Evolutionary conservation across 345 rosid species (phyloP).

Genomic region (Salix exigua): DNA sequence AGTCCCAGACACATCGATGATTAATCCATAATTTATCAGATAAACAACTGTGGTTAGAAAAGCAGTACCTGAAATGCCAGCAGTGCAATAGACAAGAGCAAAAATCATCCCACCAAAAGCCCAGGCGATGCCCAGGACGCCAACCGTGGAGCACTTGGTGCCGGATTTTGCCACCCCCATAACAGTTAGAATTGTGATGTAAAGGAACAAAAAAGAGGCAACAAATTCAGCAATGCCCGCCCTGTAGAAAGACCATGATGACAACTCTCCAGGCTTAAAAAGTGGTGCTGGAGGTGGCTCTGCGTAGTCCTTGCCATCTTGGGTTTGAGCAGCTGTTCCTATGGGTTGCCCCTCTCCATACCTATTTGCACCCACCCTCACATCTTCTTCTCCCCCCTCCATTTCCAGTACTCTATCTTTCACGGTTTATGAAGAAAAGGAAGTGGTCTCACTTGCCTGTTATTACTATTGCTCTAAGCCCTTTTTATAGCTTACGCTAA

Average conservation of each 20-base stretch:
- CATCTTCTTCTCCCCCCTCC: constrained; percentile 20
- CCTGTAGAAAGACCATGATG: constrained; percentile 19
- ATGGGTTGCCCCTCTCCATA: constrained; percentile 17
- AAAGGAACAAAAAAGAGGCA: constrained; percentile 20
- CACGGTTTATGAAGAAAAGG: neutral
- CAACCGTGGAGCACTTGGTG: constrained; percentile 18
- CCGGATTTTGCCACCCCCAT: constrained; percentile 16
- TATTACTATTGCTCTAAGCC: neutral
- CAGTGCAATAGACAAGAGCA: constrained; percentile 21
- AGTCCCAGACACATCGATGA: neutral
- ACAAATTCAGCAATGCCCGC: constrained; percentile 23
- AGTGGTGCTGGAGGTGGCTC: constrained; percentile 21
- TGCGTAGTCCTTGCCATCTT: constrained; percentile 7
- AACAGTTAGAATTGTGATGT: constrained; percentile 17
- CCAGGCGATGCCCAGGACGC: constrained; percentile 20
- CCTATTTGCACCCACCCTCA: constrained; percentile 9
- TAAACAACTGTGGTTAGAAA: neutral
- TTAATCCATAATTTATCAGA: neutral
- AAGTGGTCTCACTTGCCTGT: neutral
- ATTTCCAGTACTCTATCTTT: neutral
- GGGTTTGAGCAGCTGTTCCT: constrained; percentile 17
- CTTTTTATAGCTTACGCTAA: neutral
- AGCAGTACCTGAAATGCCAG: constrained; percentile 18
- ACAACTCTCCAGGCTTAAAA: constrained; percentile 12
- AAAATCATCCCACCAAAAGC: constrained; percentile 25